Conservation (phyloP, 139 green algal genomes). For the Chlorella sp. region DNA sequence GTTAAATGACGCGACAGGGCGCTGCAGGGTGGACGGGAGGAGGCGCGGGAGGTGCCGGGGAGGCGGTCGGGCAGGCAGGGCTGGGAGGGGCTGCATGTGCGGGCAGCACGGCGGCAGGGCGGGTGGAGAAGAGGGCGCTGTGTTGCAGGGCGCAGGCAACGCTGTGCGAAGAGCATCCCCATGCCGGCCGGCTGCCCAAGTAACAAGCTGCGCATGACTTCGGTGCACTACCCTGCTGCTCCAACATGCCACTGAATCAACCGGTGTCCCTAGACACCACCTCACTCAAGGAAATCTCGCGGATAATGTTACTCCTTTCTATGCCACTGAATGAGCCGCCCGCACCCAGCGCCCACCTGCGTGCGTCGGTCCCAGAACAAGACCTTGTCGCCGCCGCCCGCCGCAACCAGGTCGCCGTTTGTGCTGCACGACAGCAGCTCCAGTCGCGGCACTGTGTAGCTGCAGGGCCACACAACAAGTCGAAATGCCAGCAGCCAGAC, state of each 20-base stretch:
- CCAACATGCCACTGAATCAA: neutral
- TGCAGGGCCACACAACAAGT: neutral
- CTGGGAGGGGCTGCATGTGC: neutral
- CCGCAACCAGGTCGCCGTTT: slow-evolving; percentile 63
- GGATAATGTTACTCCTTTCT: too few species aligned
- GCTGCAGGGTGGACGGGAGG: neutral
- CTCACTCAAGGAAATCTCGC: too few species aligned
- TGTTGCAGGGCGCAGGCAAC: neutral
- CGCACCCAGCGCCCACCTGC: neutral
- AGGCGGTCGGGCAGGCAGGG: neutral
- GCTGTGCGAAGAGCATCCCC: neutral
- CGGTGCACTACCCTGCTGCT: neutral
- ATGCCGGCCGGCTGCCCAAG: neutral
- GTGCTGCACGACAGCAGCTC: slow-evolving; percentile 62
- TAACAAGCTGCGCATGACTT: neutral
- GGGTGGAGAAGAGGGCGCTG: neutral
- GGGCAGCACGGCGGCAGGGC: neutral
- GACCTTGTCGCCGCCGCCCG: slow-evolving; percentile 69
- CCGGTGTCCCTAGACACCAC: too few species aligned
- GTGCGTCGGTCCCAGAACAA: slow-evolving; percentile 82
- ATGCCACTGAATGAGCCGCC: too few species aligned
- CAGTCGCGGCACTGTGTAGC: slow-evolving; percentile 33
- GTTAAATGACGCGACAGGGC: slow-evolving; percentile 58
- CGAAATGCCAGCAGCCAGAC: neutral
- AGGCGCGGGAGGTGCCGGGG: neutral